phyloP scores from a whole-genome alignment of 306 rosid species.

The Glycyrrhiza uralensis region DNA sequence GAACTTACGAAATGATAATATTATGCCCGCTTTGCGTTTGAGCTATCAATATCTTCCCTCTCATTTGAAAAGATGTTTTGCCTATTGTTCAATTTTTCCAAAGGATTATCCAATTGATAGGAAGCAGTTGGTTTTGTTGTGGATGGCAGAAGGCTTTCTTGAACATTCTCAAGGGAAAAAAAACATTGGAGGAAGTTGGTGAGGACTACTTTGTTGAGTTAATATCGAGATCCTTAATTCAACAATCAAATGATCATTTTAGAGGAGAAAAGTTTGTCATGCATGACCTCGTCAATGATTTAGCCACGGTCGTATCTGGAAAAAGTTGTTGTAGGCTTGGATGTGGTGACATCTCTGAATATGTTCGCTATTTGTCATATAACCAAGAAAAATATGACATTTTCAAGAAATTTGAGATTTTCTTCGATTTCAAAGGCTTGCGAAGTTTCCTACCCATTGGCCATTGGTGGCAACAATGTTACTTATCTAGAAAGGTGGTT shows the following conservation, averaged over 20 bases:
- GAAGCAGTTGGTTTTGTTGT: conserved; percentile 6
- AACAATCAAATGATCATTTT: not conserved
- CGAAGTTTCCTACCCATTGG: not conserved
- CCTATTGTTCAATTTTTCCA: conserved; percentile 7
- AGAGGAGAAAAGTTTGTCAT: not conserved
- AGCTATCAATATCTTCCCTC: not conserved
- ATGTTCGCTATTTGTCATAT: not conserved
- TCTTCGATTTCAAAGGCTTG: not conserved
- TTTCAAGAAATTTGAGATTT: not conserved
- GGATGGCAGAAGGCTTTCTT: conserved; percentile 44
- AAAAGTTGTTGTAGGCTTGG: not conserved
- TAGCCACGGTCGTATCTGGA: not conserved
- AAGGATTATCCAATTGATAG: not conserved
- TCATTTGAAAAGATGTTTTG: conserved; percentile 3
- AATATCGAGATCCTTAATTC: not conserved
- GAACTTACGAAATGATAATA: not conserved
- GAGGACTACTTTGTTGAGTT: conserved; percentile 25
- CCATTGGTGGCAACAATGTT: rapidly evolving
- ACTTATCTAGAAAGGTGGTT: not conserved
- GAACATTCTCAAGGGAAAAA: not conserved
- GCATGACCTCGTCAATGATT: not conserved
- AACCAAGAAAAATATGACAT: not conserved
- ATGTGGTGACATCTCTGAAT: not conserved
- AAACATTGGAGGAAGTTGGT: conserved; percentile 19
- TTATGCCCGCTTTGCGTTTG: not conserved